phyloP scores from a whole-genome alignment of 345 rosid genomes.

The Populus pruinosa region DNA sequence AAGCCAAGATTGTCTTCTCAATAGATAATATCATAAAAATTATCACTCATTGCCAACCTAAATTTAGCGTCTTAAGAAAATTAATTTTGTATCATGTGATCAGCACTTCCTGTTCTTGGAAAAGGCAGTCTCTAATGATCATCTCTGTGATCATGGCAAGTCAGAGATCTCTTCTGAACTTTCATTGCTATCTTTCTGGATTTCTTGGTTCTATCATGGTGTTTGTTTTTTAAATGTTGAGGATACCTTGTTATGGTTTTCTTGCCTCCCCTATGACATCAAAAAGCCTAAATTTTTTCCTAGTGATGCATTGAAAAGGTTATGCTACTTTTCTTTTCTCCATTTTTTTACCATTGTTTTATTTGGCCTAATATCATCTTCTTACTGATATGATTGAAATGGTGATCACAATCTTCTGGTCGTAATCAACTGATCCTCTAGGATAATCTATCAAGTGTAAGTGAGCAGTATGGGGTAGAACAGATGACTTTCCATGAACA shows the following conservation, averaged over 20 bases:
- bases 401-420: background rate
- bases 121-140: background rate
- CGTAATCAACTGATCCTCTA: conserved; percentile 6
- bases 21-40: background rate
- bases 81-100: background rate
- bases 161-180: background rate
- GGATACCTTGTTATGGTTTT: background rate
- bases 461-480: conserved; percentile 52
- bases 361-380: background rate
- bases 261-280: background rate
- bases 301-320: background rate
- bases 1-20: background rate
- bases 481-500: conserved; percentile 82
- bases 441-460: conserved; percentile 40
- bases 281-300: background rate
- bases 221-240: background rate
- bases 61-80: background rate
- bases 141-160: background rate
- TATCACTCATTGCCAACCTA: background rate
- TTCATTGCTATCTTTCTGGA: background rate
- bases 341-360: background rate
- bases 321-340: background rate
- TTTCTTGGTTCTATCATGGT: background rate
- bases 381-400: background rate
- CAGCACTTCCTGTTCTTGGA: background rate